A percentile compares a stretch with the other conserved stretches of the same genome.
phyloP scores from a whole-genome alignment of 176 grass and related monocot species.

The Musa acuminata region DNA sequence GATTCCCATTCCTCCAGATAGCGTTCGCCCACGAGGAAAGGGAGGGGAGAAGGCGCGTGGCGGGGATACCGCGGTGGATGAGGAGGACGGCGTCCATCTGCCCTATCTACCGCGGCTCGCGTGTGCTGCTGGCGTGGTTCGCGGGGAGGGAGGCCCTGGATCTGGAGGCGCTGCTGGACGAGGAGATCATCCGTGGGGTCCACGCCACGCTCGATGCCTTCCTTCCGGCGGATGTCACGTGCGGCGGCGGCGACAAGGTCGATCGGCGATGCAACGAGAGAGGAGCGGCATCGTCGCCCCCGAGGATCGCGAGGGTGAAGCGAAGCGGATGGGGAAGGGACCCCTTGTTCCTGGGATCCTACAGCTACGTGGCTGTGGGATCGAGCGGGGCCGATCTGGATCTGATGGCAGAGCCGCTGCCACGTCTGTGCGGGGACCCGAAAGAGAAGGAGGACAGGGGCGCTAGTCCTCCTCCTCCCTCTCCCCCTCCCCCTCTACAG shows the following conservation, averaged over 20 bases:
- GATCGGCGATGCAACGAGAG: no score
- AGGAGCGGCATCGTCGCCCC: no score
- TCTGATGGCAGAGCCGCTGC: constrained; percentile 72
- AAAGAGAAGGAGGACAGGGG: background rate
- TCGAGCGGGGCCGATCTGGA: constrained; percentile 68
- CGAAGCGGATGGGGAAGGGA: constrained; percentile 60
- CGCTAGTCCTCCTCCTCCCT: no score
- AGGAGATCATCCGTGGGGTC: constrained; percentile 38
- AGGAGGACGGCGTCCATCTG: constrained; percentile 55
- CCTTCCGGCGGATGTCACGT: constrained; percentile 18
- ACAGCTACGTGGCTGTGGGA: constrained; percentile 77
- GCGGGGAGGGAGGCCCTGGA: constrained; percentile 60
- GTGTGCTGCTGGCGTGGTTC: constrained; percentile 67
- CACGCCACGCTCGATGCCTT: constrained; percentile 37
- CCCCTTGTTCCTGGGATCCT: constrained; percentile 70
- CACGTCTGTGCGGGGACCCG: background rate
- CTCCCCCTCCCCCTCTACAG: constrained; percentile 16
- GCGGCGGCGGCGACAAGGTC: background rate
- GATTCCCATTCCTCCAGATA: constrained; percentile 1
- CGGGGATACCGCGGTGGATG: constrained; percentile 70
- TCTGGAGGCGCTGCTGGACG: constrained; percentile 62
- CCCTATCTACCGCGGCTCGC: constrained; percentile 47
- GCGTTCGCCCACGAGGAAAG: constrained; percentile 10
- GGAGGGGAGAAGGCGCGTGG: constrained; percentile 2
- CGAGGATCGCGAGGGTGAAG: constrained; percentile 40